Conservation (phyloP, 169 alveolate genomes). For the Cyclospora cayetanensis region DNA sequence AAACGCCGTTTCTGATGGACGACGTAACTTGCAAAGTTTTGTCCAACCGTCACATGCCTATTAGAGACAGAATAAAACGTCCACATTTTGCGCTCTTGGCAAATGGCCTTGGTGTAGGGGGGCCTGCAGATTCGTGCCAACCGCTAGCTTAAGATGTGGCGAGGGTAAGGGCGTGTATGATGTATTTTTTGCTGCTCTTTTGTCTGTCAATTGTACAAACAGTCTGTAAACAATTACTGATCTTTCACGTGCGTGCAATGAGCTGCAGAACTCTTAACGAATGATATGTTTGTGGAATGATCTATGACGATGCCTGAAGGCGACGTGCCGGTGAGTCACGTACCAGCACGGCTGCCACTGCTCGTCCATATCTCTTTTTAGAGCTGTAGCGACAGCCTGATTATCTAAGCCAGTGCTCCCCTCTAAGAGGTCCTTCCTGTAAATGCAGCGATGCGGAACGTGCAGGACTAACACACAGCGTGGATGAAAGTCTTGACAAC, state of each 20-base stretch:
- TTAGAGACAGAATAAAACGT: too few species aligned
- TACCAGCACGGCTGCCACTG: constrained; percentile 88
- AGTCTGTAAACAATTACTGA: too few species aligned
- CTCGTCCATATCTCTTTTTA: constrained; percentile 84
- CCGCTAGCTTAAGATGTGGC: not conserved
- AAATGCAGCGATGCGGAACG: not conserved
- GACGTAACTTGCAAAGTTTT: constrained; percentile 85
- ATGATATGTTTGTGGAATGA: too few species aligned
- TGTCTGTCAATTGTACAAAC: too few species aligned
- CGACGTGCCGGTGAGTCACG: too few species aligned
- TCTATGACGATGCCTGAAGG: too few species aligned
- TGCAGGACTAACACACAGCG: too few species aligned
- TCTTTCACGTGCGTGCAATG: too few species aligned
- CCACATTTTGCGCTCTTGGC: not conserved
- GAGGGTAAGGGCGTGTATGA: too few species aligned
- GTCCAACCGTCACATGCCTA: constrained; percentile 87
- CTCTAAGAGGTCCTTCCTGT: constrained; percentile 54
- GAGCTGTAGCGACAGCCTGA: constrained; percentile 77
- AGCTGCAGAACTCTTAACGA: too few species aligned
- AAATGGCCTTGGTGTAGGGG: not conserved
- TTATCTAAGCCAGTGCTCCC: not conserved
- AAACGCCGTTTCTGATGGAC: constrained; percentile 86
- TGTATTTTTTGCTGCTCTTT: too few species aligned
- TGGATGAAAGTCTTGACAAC: too few species aligned
- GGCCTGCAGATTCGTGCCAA: not conserved